phyloP scores from a whole-genome alignment of 2,329 filamentous ascomycete species.

The Colletotrichum simmondsii region DNA sequence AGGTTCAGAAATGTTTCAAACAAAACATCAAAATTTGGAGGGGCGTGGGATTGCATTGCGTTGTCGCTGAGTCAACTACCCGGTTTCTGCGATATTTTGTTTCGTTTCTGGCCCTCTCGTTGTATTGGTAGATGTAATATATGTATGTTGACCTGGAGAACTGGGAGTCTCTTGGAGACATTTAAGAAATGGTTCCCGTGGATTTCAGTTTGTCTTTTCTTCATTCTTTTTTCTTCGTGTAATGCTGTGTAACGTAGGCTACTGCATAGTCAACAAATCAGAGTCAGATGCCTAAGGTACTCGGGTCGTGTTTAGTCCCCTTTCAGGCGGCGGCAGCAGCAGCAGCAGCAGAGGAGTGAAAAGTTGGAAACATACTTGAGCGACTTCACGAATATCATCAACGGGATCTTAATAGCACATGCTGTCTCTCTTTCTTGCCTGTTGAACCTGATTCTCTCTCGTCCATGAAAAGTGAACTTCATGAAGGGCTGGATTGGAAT shows the following conservation, averaged over 20 bases:
- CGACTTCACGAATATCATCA: background rate
- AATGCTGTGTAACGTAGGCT: no score
- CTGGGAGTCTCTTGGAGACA: no score
- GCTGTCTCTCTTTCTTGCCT: background rate
- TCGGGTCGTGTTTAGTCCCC: no score
- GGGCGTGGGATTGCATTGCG: background rate
- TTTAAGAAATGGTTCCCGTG: no score
- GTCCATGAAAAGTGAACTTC: background rate
- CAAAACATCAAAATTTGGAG: background rate
- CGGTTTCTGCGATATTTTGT: background rate
- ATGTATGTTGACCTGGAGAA: no score
- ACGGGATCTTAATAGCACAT: background rate
- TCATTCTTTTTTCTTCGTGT: no score
- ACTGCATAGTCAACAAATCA: no score
- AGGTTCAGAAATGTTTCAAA: background rate
- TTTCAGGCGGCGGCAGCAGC: no score
- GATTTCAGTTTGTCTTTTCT: no score
- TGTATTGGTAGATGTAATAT: background rate
- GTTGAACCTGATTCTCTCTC: background rate
- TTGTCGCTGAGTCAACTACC: background rate
- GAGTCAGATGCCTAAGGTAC: no score
- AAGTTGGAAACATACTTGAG: no score
- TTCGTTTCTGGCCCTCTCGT: background rate
- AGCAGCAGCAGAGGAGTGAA: no score
- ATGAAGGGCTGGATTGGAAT: constrained; percentile 8